Evolutionary conservation across 2,329 filamentous ascomycete genomes (phyloP).

Genomic region (Beauveria sp.): DNA sequence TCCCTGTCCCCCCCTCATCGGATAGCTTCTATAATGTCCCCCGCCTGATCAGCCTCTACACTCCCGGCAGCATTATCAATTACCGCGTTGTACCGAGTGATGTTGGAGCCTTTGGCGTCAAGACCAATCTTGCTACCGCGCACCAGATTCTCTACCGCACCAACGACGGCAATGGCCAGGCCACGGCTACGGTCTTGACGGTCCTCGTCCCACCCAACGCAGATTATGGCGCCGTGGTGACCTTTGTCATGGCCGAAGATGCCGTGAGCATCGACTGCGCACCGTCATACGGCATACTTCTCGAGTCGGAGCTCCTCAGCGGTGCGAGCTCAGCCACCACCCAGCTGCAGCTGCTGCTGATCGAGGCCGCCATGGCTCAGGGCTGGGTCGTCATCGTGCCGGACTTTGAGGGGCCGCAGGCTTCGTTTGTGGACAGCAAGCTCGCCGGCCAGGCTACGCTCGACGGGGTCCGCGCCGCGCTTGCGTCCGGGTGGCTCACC

Average conservation of each 20-base stretch:
- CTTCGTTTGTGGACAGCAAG: background rate
- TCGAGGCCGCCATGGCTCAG: background rate
- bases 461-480: background rate
- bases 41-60: no score
- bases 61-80: no score
- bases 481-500: background rate
- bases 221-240: conserved; percentile 20
- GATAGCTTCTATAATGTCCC: no score
- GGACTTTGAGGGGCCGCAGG: background rate
- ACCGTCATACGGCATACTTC: background rate
- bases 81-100: no score
- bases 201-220: conserved; percentile 24
- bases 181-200: conserved; percentile 25
- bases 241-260: conserved; percentile 30
- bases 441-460: background rate
- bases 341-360: background rate
- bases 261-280: conserved; percentile 25
- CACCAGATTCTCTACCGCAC: conserved; percentile 29
- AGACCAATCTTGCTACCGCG: background rate
- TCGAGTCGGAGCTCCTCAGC: conserved; percentile 14
- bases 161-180: conserved; percentile 21
- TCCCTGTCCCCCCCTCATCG: no score
- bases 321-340: conserved; percentile 26
- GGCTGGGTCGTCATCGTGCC: conserved; percentile 14
- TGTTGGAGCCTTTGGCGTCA: no score